Evolutionary conservation across 768 basidiomycete genomes (phyloP).

Genomic region (Lentinula edodes): DNA sequence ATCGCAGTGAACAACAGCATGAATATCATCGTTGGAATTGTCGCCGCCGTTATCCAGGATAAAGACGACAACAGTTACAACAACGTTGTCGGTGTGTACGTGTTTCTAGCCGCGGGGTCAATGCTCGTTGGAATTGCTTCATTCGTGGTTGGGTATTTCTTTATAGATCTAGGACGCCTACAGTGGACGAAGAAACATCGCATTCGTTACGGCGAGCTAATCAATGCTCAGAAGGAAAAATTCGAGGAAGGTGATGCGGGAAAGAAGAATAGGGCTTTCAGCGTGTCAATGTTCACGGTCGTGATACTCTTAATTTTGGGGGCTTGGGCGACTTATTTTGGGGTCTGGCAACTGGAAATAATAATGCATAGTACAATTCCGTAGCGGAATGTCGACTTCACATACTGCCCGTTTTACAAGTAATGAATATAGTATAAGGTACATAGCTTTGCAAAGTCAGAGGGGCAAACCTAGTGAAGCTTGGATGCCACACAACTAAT

Average conservation of each 20-base stretch:
- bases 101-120: background rate
- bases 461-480: too few species aligned
- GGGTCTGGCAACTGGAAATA: background rate
- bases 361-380: background rate
- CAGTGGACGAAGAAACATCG: background rate
- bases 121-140: background rate
- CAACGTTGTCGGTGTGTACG: background rate
- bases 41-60: background rate
- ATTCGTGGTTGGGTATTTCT: background rate
- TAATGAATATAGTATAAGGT: too few species aligned
- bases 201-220: background rate
- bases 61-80: background rate
- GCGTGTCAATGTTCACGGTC: background rate
- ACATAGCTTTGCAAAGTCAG: too few species aligned
- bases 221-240: background rate
- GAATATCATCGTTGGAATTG: background rate
- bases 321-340: background rate
- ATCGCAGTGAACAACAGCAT: background rate
- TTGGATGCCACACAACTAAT: too few species aligned
- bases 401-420: too few species aligned
- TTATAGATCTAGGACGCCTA: background rate
- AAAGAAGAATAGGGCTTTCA: background rate
- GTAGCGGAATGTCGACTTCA: too few species aligned
- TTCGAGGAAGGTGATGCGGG: background rate
- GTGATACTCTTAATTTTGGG: background rate